phyloP scores from a whole-genome alignment of 495 filamentous ascomycete species.

The Penicillium macrosclerotiorum region DNA sequence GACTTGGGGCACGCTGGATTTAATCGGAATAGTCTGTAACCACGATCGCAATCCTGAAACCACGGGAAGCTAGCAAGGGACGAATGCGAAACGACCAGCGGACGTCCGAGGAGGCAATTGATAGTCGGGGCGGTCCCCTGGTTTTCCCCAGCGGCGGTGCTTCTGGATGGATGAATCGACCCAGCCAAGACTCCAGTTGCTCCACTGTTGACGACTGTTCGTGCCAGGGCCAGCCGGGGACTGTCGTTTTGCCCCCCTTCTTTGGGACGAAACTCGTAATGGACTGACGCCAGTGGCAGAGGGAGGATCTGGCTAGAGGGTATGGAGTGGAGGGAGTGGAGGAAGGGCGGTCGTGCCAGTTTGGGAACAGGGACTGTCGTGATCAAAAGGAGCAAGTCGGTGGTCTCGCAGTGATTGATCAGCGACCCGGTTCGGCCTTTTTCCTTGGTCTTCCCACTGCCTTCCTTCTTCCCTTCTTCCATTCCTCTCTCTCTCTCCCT shows the following conservation, averaged over 20 bases:
- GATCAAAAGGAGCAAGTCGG: too few species aligned
- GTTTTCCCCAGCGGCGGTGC: constrained; percentile 9
- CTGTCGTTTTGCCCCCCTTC: too few species aligned
- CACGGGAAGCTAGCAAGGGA: background rate
- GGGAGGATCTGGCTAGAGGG: too few species aligned
- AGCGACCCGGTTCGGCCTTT: background rate
- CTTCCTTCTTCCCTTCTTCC: constrained; percentile 7
- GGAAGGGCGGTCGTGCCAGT: too few species aligned
- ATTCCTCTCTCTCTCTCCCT: constrained; percentile 8
- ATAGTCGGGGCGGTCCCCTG: constrained; percentile 6
- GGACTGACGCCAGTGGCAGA: too few species aligned
- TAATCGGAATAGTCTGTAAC: background rate
- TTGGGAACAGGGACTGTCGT: too few species aligned
- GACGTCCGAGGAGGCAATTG: background rate
- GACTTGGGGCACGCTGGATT: too few species aligned
- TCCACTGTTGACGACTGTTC: constrained; percentile 31
- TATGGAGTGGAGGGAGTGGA: too few species aligned
- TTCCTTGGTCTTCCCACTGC: constrained; percentile 1
- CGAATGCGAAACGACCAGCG: constrained; percentile 12
- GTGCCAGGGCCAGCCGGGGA: constrained; percentile 1
- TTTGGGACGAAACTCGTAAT: too few species aligned
- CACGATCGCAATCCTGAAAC: background rate
- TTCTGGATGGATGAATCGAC: constrained; percentile 14
- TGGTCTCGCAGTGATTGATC: too few species aligned
- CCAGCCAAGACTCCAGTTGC: constrained; percentile 20